Conservation (phyloP, 768 basidiomycete genomes). For the Pleurotus eryngii region DNA sequence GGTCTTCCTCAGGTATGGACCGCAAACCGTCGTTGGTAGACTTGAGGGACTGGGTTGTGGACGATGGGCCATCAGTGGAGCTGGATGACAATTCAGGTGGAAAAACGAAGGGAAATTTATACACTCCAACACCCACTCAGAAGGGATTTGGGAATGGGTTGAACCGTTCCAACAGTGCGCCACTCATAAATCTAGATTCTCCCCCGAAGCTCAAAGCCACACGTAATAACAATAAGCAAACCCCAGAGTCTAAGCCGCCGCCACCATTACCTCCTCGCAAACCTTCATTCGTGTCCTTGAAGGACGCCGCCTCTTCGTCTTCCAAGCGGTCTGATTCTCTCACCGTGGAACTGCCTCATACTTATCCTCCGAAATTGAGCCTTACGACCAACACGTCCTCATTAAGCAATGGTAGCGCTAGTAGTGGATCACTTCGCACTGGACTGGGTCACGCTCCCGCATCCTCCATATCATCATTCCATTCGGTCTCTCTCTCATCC, state of each 20-base stretch:
- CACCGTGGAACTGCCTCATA: slow-evolving; percentile 53
- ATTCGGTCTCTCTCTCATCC: slow-evolving; percentile 78
- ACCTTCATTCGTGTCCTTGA: slow-evolving; percentile 48
- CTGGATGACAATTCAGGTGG: background rate
- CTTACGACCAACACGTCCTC: slow-evolving; percentile 23
- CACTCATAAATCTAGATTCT: slow-evolving; percentile 57
- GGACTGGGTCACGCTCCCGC: slow-evolving; percentile 50
- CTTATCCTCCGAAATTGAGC: slow-evolving; percentile 49
- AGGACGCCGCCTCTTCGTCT: slow-evolving; percentile 35
- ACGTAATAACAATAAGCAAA: slow-evolving; percentile 14
- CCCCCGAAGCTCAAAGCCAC: slow-evolving; percentile 34
- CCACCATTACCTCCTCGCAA: slow-evolving; percentile 71
- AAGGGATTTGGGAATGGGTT: slow-evolving; percentile 16
- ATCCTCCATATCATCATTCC: slow-evolving; percentile 80
- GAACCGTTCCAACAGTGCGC: slow-evolving; percentile 20
- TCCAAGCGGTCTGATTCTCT: slow-evolving; percentile 41
- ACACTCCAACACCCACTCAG: slow-evolving; percentile 23
- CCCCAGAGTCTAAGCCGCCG: slow-evolving; percentile 23
- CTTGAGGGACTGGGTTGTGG: slow-evolving; percentile 71
- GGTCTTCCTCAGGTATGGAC: slow-evolving; percentile 46
- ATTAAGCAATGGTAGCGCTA: background rate
- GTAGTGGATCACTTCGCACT: slow-evolving; percentile 16
- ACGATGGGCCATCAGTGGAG: slow-evolving; percentile 42
- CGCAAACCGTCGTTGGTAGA: slow-evolving; percentile 65
- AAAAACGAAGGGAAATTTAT: background rate